phyloP scores from a whole-genome alignment of 2,329 filamentous ascomycete genomes.

The Cytospora chrysosperma region DNA sequence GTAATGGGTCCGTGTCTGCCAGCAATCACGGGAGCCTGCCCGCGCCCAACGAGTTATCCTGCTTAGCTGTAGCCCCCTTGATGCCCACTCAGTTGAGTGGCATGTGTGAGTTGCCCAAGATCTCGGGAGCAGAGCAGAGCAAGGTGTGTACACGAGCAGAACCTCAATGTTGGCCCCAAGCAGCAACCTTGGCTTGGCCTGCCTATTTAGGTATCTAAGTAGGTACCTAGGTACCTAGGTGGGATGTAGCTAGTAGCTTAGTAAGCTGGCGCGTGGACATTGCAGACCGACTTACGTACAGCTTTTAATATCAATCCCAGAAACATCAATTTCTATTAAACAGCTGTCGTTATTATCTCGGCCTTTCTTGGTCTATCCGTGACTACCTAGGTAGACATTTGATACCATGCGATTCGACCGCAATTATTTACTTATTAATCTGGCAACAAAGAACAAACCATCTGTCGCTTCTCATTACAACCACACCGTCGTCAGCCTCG shows the following conservation, averaged over 20 bases:
- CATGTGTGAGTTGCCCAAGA: not conserved
- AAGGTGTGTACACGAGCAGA: too few relatives aligned
- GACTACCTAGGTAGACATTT: not conserved
- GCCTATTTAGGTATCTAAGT: too few relatives aligned
- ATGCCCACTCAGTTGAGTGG: not conserved
- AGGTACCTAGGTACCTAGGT: too few relatives aligned
- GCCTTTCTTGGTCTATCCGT: not conserved
- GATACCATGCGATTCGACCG: not conserved
- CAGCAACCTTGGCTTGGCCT: too few relatives aligned
- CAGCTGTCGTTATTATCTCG: not conserved
- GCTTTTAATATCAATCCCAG: not conserved
- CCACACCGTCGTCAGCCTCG: not conserved
- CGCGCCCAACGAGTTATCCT: too few relatives aligned
- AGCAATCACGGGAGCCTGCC: too few relatives aligned
- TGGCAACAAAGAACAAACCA: not conserved
- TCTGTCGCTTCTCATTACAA: not conserved
- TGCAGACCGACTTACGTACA: not conserved
- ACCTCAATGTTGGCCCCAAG: too few relatives aligned
- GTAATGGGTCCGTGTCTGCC: too few relatives aligned
- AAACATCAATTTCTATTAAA: not conserved
- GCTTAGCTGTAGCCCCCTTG: not conserved
- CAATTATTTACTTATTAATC: not conserved
- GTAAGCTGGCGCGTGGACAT: not conserved
- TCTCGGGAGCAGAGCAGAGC: too few relatives aligned
- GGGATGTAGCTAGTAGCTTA: too few relatives aligned